Evolutionary conservation across 192 early-diverging fungal genomes (phyloP).

Genomic region (Entomortierella parvispora): DNA sequence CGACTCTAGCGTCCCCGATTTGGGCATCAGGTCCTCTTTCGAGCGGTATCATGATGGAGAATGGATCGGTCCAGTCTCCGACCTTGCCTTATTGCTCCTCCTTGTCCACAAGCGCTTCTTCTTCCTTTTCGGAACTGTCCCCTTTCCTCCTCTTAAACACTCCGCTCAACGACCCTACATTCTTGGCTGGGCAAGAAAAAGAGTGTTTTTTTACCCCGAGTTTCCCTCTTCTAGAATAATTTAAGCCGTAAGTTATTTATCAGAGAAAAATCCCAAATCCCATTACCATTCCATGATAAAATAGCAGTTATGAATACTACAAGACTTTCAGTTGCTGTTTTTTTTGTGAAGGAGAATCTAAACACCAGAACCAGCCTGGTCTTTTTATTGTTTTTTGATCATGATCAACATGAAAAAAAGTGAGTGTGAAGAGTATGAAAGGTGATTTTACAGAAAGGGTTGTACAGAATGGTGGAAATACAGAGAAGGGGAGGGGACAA

Average conservation of each 20-base stretch:
- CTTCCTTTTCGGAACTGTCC: neutral
- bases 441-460: too few species aligned
- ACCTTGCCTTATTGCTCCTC: slow-evolving; percentile 26
- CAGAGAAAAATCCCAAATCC: too few species aligned
- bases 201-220: too few species aligned
- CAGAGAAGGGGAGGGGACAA: neutral
- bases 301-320: too few species aligned
- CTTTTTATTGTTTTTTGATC: neutral
- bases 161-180: too few species aligned
- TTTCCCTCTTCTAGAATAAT: too few species aligned
- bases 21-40: neutral
- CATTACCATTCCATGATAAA: too few species aligned
- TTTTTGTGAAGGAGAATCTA: neutral
- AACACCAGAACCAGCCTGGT: too few species aligned
- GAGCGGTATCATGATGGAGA: neutral
- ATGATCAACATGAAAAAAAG: neutral
- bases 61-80: slow-evolving; percentile 23
- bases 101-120: slow-evolving; percentile 6
- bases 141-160: too few species aligned
- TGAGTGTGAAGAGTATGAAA: neutral
- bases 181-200: too few species aligned
- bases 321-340: neutral
- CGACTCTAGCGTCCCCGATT: too few species aligned
- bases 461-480: neutral
- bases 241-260: too few species aligned